Percentiles rank a stretch among this genome's conserved stretches.
Conservation (phyloP, 1,284 basidiomycete species). For the Gomphus sp. region DNA sequence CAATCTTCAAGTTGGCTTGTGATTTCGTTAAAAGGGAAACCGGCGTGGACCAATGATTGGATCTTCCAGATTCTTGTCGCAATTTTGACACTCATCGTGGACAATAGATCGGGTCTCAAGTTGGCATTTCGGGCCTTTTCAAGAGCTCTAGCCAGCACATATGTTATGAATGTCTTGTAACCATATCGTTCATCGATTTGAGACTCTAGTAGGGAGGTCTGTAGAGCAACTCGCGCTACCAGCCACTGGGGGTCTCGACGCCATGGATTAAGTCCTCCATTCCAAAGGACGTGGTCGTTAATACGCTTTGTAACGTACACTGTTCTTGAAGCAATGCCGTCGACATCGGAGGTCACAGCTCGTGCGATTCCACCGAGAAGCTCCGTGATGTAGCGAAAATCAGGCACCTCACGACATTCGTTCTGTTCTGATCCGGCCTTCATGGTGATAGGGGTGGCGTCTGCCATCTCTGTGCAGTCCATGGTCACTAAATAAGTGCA, state of each 20-base stretch:
- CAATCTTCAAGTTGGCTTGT: constrained; percentile 11
- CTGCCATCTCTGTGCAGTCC: constrained; percentile 16
- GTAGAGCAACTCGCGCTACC: constrained; percentile 35
- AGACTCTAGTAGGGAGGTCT: constrained; percentile 25
- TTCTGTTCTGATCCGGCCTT: constrained; percentile 19
- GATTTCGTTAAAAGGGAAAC: constrained; percentile 16
- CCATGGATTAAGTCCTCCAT: constrained; percentile 30
- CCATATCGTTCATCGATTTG: constrained; percentile 13
- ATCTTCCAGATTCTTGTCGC: constrained; percentile 30
- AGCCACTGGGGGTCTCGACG: constrained; percentile 37
- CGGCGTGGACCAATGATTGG: constrained; percentile 11
- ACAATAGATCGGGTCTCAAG: constrained; percentile 25
- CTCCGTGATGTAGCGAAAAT: constrained; percentile 34
- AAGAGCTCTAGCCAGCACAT: constrained; percentile 27
- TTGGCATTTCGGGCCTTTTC: constrained; percentile 12
- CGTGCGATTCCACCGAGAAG: constrained; percentile 32
- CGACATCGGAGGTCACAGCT: constrained; percentile 21
- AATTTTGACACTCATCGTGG: constrained; percentile 26
- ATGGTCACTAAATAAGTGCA: constrained; percentile 25
- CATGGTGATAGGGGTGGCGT: constrained; percentile 11
- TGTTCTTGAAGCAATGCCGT: constrained; percentile 17
- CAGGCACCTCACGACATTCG: constrained; percentile 22
- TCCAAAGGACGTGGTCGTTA: constrained; percentile 37
- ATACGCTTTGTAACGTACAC: constrained; percentile 25
- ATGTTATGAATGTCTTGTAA: constrained; percentile 41